Conservation (phyloP, 1,139 yeast genomes). For the Debaryomyces singareniensis region DNA sequence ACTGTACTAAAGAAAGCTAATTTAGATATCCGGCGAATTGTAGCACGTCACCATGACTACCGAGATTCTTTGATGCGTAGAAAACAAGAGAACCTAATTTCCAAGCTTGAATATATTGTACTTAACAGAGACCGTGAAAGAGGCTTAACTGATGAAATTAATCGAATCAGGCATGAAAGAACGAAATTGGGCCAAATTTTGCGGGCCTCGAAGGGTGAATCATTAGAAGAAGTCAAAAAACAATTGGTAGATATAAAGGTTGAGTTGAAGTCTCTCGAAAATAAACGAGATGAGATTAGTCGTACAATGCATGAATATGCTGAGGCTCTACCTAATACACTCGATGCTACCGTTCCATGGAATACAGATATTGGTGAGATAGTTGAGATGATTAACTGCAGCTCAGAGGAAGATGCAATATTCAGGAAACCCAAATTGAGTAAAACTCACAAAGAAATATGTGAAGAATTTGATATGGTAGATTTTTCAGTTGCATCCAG, state of each 20-base stretch:
- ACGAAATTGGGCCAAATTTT: slow-evolving; percentile 19
- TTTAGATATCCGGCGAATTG: slow-evolving; percentile 43
- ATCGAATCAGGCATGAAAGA: slow-evolving; percentile 24
- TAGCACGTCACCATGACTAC: slow-evolving; percentile 30
- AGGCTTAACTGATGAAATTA: slow-evolving; percentile 16
- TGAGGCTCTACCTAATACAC: slow-evolving; percentile 62
- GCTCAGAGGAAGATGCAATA: slow-evolving; percentile 18
- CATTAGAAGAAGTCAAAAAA: slow-evolving; percentile 16
- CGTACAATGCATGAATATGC: slow-evolving; percentile 29
- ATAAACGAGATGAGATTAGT: slow-evolving; percentile 17
- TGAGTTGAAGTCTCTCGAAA: slow-evolving; percentile 28
- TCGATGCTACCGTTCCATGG: slow-evolving; percentile 45
- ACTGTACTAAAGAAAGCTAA: slow-evolving; percentile 30
- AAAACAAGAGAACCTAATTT: slow-evolving; percentile 21
- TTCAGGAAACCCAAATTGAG: slow-evolving; percentile 13
- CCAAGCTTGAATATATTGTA: slow-evolving; percentile 28
- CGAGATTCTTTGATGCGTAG: slow-evolving; percentile 44
- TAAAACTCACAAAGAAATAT: slow-evolving; percentile 64
- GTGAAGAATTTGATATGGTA: slow-evolving; percentile 52
- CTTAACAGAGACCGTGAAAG: slow-evolving; percentile 19
- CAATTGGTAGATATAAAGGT: slow-evolving; percentile 30
- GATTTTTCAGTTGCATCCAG: slow-evolving; percentile 69
- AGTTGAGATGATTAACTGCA: slow-evolving; percentile 45
- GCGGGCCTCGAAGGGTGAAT: slow-evolving; percentile 8
- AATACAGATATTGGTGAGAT: slow-evolving; percentile 35